These are phyloP conservation scores for Flaveria sonorensis DNA, from an alignment of 129 eudicot genomes.

Conservation along the genomic window DNA sequence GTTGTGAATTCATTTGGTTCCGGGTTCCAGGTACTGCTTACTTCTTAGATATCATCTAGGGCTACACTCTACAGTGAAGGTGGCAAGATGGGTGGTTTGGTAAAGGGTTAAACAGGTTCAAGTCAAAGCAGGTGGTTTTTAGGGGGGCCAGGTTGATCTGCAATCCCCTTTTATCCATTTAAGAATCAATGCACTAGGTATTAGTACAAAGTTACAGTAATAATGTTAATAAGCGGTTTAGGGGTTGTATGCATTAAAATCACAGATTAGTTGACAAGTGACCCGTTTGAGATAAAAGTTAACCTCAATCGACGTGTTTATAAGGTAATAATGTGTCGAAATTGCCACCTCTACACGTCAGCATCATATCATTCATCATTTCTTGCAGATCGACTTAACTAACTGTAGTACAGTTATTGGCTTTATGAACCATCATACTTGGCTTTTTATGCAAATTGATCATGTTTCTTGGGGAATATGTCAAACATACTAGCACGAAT, in stretches of 20 bases:
- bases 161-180: not conserved
- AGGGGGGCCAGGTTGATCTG: not conserved
- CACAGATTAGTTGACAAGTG: not conserved
- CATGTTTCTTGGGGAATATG: not conserved
- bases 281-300: not conserved
- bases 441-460: not conserved
- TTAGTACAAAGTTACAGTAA: not conserved
- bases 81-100: conserved; percentile 1
- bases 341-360: not conserved
- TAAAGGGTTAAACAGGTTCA: not conserved
- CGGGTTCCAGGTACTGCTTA: conserved; percentile 83
- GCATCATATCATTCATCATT: conserved; percentile 8
- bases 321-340: not conserved
- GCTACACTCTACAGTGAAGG: not conserved
- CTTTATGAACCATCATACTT: not conserved
- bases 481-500: not conserved
- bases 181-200: not conserved
- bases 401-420: not conserved
- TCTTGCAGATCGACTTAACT: not conserved
- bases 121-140: not conserved
- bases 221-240: not conserved
- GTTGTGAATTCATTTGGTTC: conserved; percentile 97
- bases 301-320: not conserved
- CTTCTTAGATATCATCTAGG: conserved; percentile 3
- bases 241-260: not conserved